A percentile compares a stretch with the other conserved stretches of the same genome.
Evolutionary conservation across 2,329 filamentous ascomycete species (phyloP).

Genomic region (Aspergillus ochraceoroseus): DNA sequence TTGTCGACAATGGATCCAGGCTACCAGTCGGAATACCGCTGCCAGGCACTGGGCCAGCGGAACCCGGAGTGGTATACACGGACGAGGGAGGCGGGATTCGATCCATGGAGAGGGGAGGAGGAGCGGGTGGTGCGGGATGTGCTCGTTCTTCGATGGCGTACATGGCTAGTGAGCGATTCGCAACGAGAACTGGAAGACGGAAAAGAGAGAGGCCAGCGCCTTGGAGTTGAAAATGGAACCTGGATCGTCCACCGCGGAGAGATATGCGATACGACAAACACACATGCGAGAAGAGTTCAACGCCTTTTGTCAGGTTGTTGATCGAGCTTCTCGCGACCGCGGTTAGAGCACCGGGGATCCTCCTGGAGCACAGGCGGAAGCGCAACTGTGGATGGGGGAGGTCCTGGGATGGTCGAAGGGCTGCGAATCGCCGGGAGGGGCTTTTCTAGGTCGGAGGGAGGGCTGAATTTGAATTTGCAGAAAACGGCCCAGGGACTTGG

Average conservation of each 20-base stretch:
- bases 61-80: slow-evolving; percentile 35
- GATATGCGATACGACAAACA: no score
- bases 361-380: no score
- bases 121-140: slow-evolving; percentile 34
- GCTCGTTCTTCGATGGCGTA: slow-evolving; percentile 38
- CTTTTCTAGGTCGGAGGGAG: no score
- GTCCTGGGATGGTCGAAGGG: no score
- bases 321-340: slow-evolving; percentile 15
- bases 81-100: slow-evolving; percentile 36
- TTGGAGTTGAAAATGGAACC: no score
- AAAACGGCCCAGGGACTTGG: neutral
- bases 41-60: slow-evolving; percentile 30
- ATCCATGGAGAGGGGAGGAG: slow-evolving; percentile 40
- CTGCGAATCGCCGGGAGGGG: no score
- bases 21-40: slow-evolving; percentile 31
- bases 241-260: no score
- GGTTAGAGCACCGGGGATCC: neutral
- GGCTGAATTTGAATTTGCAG: neutral
- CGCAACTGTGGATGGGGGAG: no score
- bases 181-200: slow-evolving; percentile 7
- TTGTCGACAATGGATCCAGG: slow-evolving; percentile 39
- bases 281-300: neutral
- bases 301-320: no score
- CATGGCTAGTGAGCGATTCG: slow-evolving; percentile 32
- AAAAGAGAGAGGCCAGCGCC: no score